phyloP scores from a whole-genome alignment of 2,329 filamentous ascomycete genomes.

The Curvularia sp. region DNA sequence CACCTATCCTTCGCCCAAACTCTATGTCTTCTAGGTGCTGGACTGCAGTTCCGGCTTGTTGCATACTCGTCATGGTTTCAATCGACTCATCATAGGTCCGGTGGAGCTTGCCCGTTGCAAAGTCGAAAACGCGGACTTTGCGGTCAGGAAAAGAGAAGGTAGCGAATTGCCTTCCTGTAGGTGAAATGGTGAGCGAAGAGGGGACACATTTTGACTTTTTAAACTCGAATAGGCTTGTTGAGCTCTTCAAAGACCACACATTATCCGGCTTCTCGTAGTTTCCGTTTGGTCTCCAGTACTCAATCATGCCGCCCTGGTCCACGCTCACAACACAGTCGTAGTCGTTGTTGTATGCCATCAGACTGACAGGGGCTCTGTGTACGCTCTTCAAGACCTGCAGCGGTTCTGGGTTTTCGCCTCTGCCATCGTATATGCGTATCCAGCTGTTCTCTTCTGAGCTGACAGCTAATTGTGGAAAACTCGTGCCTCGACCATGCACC shows the following conservation, averaged over 20 bases:
- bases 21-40: constrained; percentile 88
- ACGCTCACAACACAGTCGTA: constrained; percentile 91
- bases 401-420: constrained; percentile 78
- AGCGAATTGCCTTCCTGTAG: constrained; percentile 83
- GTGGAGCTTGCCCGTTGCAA: constrained; percentile 83
- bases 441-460: constrained; percentile 75
- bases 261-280: constrained; percentile 89
- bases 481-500: constrained; percentile 86
- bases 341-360: constrained; percentile 87
- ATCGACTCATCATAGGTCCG: constrained; percentile 96
- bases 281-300: constrained; percentile 88
- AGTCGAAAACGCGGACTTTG: constrained; percentile 93
- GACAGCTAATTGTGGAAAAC: constrained; percentile 82
- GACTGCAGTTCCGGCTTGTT: constrained; percentile 85
- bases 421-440: constrained; percentile 86
- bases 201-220: constrained; percentile 90
- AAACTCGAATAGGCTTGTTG: constrained; percentile 94
- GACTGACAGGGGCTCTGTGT: constrained; percentile 80
- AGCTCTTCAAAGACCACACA: constrained; percentile 92
- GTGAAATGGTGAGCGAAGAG: constrained; percentile 82
- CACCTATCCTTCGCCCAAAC: constrained; percentile 84
- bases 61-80: constrained; percentile 88
- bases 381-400: constrained; percentile 79
- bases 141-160: constrained; percentile 92
- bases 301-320: constrained; percentile 90